Evolutionary conservation across 306 rosid species (phyloP).

Genomic region (Rosa rugosa): DNA sequence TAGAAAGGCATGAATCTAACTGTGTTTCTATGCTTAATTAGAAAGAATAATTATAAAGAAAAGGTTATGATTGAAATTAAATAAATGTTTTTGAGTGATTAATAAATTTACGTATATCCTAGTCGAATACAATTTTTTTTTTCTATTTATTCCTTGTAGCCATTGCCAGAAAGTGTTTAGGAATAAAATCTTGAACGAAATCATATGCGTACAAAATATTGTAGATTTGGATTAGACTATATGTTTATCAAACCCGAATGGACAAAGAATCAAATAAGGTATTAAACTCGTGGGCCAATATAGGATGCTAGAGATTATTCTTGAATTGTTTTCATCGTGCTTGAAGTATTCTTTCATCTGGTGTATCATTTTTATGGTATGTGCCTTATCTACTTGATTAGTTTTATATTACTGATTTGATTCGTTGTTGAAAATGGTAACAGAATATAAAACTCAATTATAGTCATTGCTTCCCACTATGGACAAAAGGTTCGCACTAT

Average conservation of each 20-base stretch:
- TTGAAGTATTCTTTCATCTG: neutral
- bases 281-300: neutral
- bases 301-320: neutral
- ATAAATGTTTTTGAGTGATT: no score
- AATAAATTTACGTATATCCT: no score
- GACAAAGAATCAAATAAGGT: neutral
- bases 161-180: neutral
- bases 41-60: no score
- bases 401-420: neutral
- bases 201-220: neutral
- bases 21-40: neutral
- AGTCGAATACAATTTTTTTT: no score
- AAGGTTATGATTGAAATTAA: no score
- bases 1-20: neutral
- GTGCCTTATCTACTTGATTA: slow-evolving; percentile 17
- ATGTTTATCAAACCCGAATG: neutral
- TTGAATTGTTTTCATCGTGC: neutral
- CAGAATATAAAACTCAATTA: neutral
- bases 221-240: neutral
- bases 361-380: neutral
- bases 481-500: slow-evolving; percentile 4
- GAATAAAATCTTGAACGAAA: neutral
- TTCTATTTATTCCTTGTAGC: no score
- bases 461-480: neutral
- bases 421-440: slow-evolving; percentile 14